Base-by-base conservation (phyloP, 768 basidiomycete genomes). In the Candolleomyces aberdarensis region DNA sequence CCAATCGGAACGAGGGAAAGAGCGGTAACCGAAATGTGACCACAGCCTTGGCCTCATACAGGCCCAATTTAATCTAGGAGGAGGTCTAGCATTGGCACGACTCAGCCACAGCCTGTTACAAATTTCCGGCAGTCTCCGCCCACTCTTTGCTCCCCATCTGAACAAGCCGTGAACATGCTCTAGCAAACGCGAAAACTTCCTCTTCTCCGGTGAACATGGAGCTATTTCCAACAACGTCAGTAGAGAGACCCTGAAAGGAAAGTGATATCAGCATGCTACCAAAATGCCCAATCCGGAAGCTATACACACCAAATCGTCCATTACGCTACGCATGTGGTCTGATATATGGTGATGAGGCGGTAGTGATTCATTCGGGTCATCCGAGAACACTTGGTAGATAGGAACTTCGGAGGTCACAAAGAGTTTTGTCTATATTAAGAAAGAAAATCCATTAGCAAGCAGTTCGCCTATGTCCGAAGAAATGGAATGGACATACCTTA, bases 201-300 rank as follows among this genome's bases (percentile, higher is more conserved):
- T 98, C 97, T 68, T 98, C 96, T 3, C 96, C 96, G 0, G 89
- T 89, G 70, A 98, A 98, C 78, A 99, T 91, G 47, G 94, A 89
- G 63, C 90, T 93, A 1, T 81, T 78, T 39, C 94, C 92, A 17
- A 96, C 89, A 19, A 83, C 75, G 31, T 94, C 86, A 22, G 81
- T 82, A 0, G 89, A 82, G 0, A 98, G 78, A 19, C 94, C 94
- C 93, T 96, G 64, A 36, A 46, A 31, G 51, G 31, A 39, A 58
- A 56, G 36, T 32, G 48, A 59, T 40, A 39, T 58, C 47, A 62
- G 59, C 17, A 57, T 52, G 17, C 44, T 56, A 56, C 54, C 39
- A 56, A 26, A 3, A 26, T 39, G 29, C 54, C 54, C 19, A 56
- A 41, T 19, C 36, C 13, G 36, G 31, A 55, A 44, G 51, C 52